Conservation (phyloP, 495 filamentous ascomycete species). For the Annulohypoxylon moriforme region DNA sequence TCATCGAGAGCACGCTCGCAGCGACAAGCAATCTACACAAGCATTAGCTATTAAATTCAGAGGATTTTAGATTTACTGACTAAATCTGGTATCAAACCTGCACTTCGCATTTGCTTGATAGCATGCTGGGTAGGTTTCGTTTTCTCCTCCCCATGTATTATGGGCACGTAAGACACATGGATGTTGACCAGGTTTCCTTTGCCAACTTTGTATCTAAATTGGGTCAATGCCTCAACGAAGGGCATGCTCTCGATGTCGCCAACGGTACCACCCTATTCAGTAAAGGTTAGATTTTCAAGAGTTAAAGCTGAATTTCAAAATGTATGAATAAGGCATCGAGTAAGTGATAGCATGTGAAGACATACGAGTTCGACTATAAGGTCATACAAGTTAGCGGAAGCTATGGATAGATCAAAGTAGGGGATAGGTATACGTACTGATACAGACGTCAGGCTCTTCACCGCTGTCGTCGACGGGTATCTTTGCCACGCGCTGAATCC, state of each 20-base stretch:
- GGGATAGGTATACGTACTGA: slow-evolving; percentile 59
- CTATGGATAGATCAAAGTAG: neutral
- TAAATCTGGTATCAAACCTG: slow-evolving; percentile 87
- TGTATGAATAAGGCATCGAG: slow-evolving; percentile 11
- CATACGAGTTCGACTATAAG: slow-evolving; percentile 51
- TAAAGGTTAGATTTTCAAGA: slow-evolving; percentile 4
- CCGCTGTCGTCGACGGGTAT: slow-evolving; percentile 89
- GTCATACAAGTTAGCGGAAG: slow-evolving; percentile 24
- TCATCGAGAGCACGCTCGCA: slow-evolving; percentile 79
- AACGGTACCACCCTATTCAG: slow-evolving; percentile 50
- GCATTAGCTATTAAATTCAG: slow-evolving; percentile 6
- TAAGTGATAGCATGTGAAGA: slow-evolving; percentile 6
- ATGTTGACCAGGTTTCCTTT: slow-evolving; percentile 88
- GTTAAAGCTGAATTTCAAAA: neutral
- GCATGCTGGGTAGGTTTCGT: slow-evolving; percentile 96
- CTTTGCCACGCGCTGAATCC: slow-evolving; percentile 87
- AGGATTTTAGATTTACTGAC: slow-evolving; percentile 51
- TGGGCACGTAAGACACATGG: slow-evolving; percentile 82
- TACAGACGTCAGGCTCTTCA: slow-evolving; percentile 90
- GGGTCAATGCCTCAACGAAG: slow-evolving; percentile 87
- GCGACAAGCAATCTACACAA: slow-evolving; percentile 83
- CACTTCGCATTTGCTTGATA: slow-evolving; percentile 81
- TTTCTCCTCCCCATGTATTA: slow-evolving; percentile 87
- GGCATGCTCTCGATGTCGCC: slow-evolving; percentile 91
- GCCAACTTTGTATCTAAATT: slow-evolving; percentile 76